Evolutionary conservation across 345 rosid species (phyloP), one percentile per base, ranked within the genome.

Genomic region (Stellera chamaejasme): DNA sequence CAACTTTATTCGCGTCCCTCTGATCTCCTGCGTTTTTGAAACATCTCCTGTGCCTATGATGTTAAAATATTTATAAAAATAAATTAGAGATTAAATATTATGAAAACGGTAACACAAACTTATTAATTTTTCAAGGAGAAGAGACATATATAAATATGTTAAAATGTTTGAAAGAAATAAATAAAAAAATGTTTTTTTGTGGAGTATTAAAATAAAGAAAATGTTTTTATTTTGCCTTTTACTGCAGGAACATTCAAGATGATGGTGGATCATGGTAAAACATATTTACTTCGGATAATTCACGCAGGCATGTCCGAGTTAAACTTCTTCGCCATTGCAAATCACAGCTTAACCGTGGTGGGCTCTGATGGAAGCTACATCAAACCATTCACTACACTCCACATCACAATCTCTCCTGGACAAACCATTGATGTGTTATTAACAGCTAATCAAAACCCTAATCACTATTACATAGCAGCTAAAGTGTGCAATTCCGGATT

Each of bases 381-480:
- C 23, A 75, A 68, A 60, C 76, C 76, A 32, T 16, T 61, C 2
- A 19, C 13, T 23, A 54, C 41, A 9, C 39, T 55, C 56, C 59
- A 51, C 50, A 48, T 75, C 8, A 50, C 62, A 48, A 58, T 75
- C 25, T 27, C 70, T 6, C 72, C 76, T 0, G 79, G 79, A 0
- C 75, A 75, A 45, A 59, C 76, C 1, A 68, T 75, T 66, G 79
- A 75, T 45, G 57, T 71, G 27, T 25, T 71, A 50, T 44, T 75
- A 52, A 51, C 69, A 0, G 61, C 76, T 5, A 56, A 71, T 59
- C 71, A 68, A 51, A 25, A 61, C 0, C 58, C 45, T 9, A 53
- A 55, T 12, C 55, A 52, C 8, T 75, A 75, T 50, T 75, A 75
- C 71, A 65, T 75, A n/a, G 46, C 54, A 12, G 49, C 63, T 9